Percentiles rank a stretch among this genome's conserved stretches.
Conservation (phyloP, 1,284 basidiomycete genomes). For the Phylloporus sp. region DNA sequence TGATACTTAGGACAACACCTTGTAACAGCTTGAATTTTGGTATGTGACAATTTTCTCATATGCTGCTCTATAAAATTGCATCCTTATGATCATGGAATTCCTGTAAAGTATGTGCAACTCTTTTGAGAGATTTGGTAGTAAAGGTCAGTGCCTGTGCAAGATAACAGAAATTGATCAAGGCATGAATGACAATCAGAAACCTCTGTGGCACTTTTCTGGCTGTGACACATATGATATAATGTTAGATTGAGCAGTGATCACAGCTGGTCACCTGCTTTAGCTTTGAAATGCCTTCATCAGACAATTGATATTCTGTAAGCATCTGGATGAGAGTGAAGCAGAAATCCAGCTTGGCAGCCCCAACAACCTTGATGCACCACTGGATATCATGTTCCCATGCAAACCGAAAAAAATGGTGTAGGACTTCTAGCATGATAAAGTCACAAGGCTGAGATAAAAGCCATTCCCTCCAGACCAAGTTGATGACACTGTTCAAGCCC, state of each 20-base stretch:
- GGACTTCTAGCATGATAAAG: neutral
- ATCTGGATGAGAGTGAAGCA: neutral
- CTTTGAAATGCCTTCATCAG: neutral
- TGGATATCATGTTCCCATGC: neutral
- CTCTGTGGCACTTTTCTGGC: neutral
- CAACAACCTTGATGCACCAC: neutral
- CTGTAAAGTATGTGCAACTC: constrained; percentile 4
- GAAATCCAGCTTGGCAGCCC: neutral
- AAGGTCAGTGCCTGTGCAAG: constrained; percentile 15
- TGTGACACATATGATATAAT: neutral
- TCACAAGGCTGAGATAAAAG: neutral
- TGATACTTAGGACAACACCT: no score
- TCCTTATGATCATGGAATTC: constrained; percentile 19
- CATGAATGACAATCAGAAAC: constrained; percentile 9
- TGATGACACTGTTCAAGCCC: neutral
- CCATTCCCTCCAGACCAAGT: neutral
- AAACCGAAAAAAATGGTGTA: neutral
- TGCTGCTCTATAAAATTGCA: neutral
- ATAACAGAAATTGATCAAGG: constrained; percentile 5
- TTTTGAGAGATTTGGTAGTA: constrained; percentile 1
- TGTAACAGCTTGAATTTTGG: no score
- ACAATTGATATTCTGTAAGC: neutral
- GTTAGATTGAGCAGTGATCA: neutral
- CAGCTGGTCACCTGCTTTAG: neutral
- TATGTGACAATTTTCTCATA: constrained; percentile 5